Base-by-base conservation (phyloP, 1,139 yeast genomes). In the Saccharomyces hybrid region DNA sequence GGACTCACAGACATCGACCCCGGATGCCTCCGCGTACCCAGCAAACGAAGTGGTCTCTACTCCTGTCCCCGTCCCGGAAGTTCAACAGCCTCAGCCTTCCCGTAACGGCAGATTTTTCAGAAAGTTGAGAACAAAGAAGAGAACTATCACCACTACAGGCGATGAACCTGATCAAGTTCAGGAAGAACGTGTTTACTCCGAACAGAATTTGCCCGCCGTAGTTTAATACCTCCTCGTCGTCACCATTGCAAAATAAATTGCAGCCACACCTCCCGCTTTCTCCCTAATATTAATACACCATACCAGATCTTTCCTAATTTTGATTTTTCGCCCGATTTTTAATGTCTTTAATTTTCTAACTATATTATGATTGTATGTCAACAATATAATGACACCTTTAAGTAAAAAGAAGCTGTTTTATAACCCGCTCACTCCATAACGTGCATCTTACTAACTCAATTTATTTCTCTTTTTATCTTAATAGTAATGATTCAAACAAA, bases 1-100 rank as follows among this genome's bases (percentile, higher is more conserved):
- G 7, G 32, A 27, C 52, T 56, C 16, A 47, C 49, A n/a, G 53
- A 56, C 48, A 44, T 48, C 16, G 6, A 47, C 32, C 6, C 50
- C 47, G 27, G 34, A 7, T 44, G 42, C 12, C 41, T 41, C 14
- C 28, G 34, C 16, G 4, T 48, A 12, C 41, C 47, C 14, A 47
- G 4, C 50, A 12, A 48, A 44, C 3, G 53, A 14, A 41, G 48
- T 14, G 6, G 24, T 12, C 11, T 32, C 53, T 27, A 44, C 27
- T 9, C 31, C 48, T 3, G 46, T 34, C 5, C 42, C 53, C 14
- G 50, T 31, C 5, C 46, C 32, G 2, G 21, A 14, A 9, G 48
- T 26, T 21, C 32, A 27, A 11, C 19, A 28, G 31, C 14, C n/a
- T n/a, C n/a, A 28, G 21, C 19, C 21, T 11, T n/a, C 2, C 12